phyloP scores from a whole-genome alignment of 768 basidiomycete species.

The Phanerochaete carnosa region DNA sequence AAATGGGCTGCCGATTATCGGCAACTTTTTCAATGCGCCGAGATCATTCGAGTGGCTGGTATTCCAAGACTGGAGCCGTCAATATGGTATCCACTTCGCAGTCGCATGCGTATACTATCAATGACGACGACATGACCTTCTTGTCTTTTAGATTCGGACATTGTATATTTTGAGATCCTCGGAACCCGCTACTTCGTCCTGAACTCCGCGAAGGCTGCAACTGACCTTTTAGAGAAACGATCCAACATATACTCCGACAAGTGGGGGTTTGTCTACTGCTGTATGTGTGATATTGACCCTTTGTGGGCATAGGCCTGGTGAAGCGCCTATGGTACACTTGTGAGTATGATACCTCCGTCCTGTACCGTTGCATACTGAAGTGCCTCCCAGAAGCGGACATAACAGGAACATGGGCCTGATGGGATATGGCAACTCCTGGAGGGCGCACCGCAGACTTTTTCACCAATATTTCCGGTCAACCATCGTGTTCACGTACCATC shows the following conservation, averaged over 20 bases:
- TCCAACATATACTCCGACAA: slow-evolving; percentile 2
- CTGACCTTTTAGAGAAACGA: slow-evolving; percentile 7
- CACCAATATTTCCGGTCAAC: slow-evolving; percentile 17
- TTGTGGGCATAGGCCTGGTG: neutral
- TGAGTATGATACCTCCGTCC: neutral
- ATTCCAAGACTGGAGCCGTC: slow-evolving; percentile 16
- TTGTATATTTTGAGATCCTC: neutral
- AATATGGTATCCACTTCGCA: slow-evolving; percentile 15
- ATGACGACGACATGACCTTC: neutral
- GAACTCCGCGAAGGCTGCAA: neutral
- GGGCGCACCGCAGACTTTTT: slow-evolving; percentile 14
- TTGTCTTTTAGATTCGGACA: neutral
- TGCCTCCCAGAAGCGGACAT: slow-evolving; percentile 2
- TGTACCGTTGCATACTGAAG: neutral
- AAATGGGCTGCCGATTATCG: slow-evolving; percentile 17
- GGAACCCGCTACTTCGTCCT: neutral
- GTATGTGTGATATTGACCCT: neutral
- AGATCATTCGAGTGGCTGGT: slow-evolving; percentile 10
- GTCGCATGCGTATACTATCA: neutral
- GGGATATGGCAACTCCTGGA: slow-evolving; percentile 17
- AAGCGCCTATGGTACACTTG: neutral
- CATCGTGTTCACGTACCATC: neutral
- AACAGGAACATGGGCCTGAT: slow-evolving; percentile 7
- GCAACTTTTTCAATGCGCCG: slow-evolving; percentile 20
- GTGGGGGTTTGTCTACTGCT: neutral